Conservation (phyloP, 805 yeast species). For the Yamadazyma phyllophila region DNA sequence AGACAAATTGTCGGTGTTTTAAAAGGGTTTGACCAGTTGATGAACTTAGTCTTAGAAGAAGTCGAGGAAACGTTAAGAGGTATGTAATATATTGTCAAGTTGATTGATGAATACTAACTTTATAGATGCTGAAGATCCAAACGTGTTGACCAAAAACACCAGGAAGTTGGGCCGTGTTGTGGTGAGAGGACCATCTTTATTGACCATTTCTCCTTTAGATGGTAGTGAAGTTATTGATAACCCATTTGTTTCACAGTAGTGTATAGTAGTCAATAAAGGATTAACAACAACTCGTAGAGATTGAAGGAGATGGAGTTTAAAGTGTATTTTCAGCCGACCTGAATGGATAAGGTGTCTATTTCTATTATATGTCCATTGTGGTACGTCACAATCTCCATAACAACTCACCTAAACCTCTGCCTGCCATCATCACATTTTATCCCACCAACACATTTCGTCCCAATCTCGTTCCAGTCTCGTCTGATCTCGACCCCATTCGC, state of each 20-base stretch:
- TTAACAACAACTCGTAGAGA: not conserved
- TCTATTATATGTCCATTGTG: too few relatives aligned
- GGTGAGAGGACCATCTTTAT: constrained; percentile 78
- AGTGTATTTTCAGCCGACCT: not conserved
- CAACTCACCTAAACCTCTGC: too few relatives aligned
- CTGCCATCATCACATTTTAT: too few relatives aligned
- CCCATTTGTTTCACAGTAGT: constrained; percentile 44
- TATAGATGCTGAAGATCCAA: constrained; percentile 60
- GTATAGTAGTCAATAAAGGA: not conserved
- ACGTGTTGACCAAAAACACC: constrained; percentile 51
- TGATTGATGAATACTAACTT: constrained; percentile 11
- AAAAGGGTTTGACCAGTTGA: constrained; percentile 79
- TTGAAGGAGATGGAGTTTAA: not conserved
- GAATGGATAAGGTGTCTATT: not conserved
- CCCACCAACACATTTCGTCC: not conserved
- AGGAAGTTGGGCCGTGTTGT: constrained; percentile 77
- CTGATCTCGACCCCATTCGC: not conserved
- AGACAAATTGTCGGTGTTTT: constrained; percentile 77
- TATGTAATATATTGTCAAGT: constrained; percentile 22
- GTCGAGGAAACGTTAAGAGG: constrained; percentile 64
- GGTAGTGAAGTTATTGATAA: constrained; percentile 71
- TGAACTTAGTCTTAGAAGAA: constrained; percentile 75
- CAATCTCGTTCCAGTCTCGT: not conserved
- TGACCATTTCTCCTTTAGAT: constrained; percentile 70
- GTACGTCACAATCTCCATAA: too few relatives aligned